Conservation (phyloP, 306 rosid species). For the Cotoneaster glaucophyllus region DNA sequence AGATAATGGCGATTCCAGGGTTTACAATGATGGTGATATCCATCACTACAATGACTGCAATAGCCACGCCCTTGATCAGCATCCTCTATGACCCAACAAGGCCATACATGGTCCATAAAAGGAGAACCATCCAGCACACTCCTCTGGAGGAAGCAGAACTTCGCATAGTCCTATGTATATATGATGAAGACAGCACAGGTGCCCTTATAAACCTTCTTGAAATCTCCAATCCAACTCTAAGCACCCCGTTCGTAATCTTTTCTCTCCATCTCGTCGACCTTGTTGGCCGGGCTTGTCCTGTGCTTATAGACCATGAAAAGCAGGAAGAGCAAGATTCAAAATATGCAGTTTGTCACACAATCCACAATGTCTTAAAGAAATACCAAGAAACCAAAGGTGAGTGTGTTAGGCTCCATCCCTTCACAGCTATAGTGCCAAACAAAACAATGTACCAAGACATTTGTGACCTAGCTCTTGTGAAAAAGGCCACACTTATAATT, state of each 20-base stretch:
- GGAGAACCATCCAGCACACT: conserved; percentile 65
- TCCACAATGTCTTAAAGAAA: conserved; percentile 26
- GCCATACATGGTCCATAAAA: conserved; percentile 67
- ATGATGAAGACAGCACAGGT: conserved; percentile 28
- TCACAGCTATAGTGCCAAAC: conserved; percentile 46
- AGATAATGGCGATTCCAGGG: conserved; percentile 43
- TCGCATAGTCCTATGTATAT: conserved; percentile 34
- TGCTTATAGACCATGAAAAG: conserved; percentile 49
- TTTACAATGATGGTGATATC: conserved; percentile 53
- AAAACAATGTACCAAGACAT: conserved; percentile 61
- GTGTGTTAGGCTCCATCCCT: conserved; percentile 27
- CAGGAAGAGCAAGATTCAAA: conserved; percentile 34
- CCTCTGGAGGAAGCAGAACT: conserved; percentile 36
- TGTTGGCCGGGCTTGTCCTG: conserved; percentile 50
- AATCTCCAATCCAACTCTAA: conserved; percentile 36
- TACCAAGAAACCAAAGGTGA: conserved; percentile 29
- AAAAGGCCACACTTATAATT: conserved; percentile 45
- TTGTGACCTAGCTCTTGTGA: conserved; percentile 48
- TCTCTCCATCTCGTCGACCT: conserved; percentile 53
- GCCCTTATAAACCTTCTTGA: conserved; percentile 45
- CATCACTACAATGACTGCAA: conserved; percentile 34
- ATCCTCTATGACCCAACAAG: conserved; percentile 68
- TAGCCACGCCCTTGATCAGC: conserved; percentile 45
- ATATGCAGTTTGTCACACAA: conserved; percentile 25
- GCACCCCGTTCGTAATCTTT: conserved; percentile 31